Conservation (phyloP, 1,284 basidiomycete genomes). For the Flammula alnicola region DNA sequence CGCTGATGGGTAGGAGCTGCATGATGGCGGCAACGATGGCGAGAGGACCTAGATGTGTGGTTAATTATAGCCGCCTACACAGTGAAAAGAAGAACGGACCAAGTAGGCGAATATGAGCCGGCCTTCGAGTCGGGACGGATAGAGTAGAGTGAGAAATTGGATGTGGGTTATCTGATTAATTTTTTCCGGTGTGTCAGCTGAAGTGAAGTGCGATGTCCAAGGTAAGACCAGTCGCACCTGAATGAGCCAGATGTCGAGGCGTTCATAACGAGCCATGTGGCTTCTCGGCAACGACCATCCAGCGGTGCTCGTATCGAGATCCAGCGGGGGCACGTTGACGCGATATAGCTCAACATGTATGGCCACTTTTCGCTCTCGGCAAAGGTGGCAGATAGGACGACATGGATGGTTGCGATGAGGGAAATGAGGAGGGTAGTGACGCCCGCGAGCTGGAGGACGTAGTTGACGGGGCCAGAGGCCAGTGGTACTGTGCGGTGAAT, state of each 20-base stretch:
- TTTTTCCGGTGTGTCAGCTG: too few relatives aligned
- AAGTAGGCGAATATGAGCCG: constrained; percentile 88
- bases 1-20: constrained; percentile 78
- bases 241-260: constrained; percentile 85
- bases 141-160: constrained; percentile 95
- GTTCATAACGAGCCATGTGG: constrained; percentile 89
- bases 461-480: constrained; percentile 93
- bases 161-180: constrained; percentile 97
- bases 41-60: constrained; percentile 79
- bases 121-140: constrained; percentile 91
- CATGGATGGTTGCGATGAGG: constrained; percentile 76
- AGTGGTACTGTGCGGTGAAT: constrained; percentile 97
- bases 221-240: constrained; percentile 58
- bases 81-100: too few relatives aligned
- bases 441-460: constrained; percentile 84
- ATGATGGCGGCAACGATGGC: constrained; percentile 86
- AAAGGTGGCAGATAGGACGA: constrained; percentile 69
- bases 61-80: too few relatives aligned
- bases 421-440: constrained; percentile 81
- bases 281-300: constrained; percentile 74
- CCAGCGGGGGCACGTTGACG: constrained; percentile 79
- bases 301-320: constrained; percentile 29
- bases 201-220: background rate
- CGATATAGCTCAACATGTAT: constrained; percentile 92
- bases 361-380: constrained; percentile 82